A percentile compares a stretch with the other conserved stretches of the same genome.
These are phyloP conservation scores for Astraeus odoratus DNA, from an alignment of 768 basidiomycete species.

Conservation along the genomic window DNA sequence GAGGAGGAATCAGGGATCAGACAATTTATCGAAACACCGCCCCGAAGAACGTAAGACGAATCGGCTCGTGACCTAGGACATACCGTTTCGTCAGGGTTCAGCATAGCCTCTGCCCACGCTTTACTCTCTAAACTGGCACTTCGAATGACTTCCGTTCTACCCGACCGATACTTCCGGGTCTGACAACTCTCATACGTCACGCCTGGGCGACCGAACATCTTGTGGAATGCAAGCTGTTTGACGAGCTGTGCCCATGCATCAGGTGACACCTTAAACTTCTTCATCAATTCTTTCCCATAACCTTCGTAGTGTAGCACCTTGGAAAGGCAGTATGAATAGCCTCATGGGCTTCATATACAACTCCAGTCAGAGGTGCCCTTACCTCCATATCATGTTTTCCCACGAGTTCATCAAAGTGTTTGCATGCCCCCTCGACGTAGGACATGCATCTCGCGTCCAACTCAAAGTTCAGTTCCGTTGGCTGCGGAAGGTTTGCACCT, in stretches of 20 bases:
- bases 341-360: not conserved
- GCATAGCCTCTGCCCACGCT: slow-evolving; percentile 88
- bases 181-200: slow-evolving; percentile 92
- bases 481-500: slow-evolving; percentile 39
- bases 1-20: not conserved
- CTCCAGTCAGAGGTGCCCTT: slow-evolving; percentile 13
- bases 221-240: slow-evolving; percentile 93
- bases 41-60: not conserved
- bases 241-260: slow-evolving; percentile 95
- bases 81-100: slow-evolving; percentile 45
- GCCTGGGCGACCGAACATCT: slow-evolving; percentile 67
- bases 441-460: slow-evolving; percentile 47
- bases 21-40: not conserved
- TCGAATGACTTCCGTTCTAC: slow-evolving; percentile 93
- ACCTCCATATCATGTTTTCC: slow-evolving; percentile 75
- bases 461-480: slow-evolving; percentile 66
- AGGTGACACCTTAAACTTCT: slow-evolving; percentile 75
- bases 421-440: slow-evolving; percentile 52
- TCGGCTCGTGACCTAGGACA: slow-evolving; percentile 16
- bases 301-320: slow-evolving; percentile 79
- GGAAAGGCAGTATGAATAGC: slow-evolving; percentile 4
- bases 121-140: slow-evolving; percentile 76
- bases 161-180: slow-evolving; percentile 85
- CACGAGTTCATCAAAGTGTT: slow-evolving; percentile 71
- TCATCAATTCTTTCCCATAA: slow-evolving; percentile 86